Percentiles rank a stretch among this genome's conserved stretches.
Evolutionary conservation across 768 basidiomycete genomes (phyloP).

Genomic region (Hericium erinaceus): DNA sequence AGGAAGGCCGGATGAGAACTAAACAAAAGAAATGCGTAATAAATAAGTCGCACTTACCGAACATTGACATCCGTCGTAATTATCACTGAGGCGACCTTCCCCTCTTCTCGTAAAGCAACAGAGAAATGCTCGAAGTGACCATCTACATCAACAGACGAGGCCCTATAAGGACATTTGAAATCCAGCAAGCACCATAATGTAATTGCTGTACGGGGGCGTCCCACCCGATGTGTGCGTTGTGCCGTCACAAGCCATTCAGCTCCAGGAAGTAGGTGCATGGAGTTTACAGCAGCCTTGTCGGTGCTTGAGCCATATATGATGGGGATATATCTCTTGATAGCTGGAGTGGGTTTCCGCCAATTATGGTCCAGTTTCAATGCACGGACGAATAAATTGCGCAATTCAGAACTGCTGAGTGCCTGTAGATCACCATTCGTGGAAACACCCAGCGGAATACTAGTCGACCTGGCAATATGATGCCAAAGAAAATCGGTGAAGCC

Average conservation of each 20-base stretch:
- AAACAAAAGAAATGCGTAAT: not conserved
- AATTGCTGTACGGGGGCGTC: conserved; percentile 26
- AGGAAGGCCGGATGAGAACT: not conserved
- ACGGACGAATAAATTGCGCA: conserved; percentile 32
- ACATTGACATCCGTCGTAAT: conserved; percentile 5
- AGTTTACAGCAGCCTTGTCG: conserved; percentile 28
- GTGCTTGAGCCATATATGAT: conserved; percentile 23
- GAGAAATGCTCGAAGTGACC: conserved; percentile 15
- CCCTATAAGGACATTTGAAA: conserved; percentile 18
- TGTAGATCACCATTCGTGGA: conserved; percentile 23
- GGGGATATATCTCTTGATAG: conserved; percentile 27
- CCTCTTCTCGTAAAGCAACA: conserved; percentile 9
- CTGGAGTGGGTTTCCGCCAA: conserved; percentile 33
- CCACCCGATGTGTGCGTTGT: conserved; percentile 24
- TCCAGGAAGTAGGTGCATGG: conserved; percentile 39
- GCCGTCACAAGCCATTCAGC: conserved; percentile 40
- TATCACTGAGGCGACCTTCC: conserved; percentile 14
- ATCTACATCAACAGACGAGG: conserved; percentile 21
- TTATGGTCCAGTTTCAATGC: conserved; percentile 42
- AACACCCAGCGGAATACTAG: conserved; percentile 33
- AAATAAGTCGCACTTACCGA: not conserved
- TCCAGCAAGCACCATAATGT: conserved; percentile 36
- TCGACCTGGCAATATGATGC: conserved; percentile 30
- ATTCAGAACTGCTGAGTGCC: conserved; percentile 28
- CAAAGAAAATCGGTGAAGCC: conserved; percentile 44